Conservation (phyloP, 1,284 basidiomycete species). For the Microbotryomycetes sp. region DNA sequence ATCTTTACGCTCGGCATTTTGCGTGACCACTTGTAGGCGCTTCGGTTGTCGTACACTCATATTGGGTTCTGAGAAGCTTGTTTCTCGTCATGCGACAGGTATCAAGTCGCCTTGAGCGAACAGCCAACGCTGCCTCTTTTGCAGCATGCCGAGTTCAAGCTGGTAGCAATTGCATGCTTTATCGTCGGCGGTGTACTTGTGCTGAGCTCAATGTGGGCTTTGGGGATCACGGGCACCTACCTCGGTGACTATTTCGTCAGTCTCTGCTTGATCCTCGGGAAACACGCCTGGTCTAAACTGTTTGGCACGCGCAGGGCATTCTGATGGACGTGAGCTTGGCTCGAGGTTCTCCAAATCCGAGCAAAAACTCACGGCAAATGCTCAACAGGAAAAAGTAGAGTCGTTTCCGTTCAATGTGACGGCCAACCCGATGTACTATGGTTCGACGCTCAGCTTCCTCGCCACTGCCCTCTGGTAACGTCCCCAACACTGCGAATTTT, state of each 20-base stretch:
- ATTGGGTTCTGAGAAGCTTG: no score
- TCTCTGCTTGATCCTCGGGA: background rate
- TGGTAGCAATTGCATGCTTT: constrained; percentile 60
- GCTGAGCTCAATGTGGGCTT: constrained; percentile 76
- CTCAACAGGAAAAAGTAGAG: constrained; percentile 43
- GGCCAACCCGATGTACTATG: constrained; percentile 91
- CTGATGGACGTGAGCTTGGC: constrained; percentile 63
- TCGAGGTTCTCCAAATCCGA: background rate
- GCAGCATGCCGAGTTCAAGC: constrained; percentile 53
- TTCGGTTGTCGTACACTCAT: constrained; percentile 29
- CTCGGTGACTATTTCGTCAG: constrained; percentile 70
- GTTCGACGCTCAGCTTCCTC: constrained; percentile 77
- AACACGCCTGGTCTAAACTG: background rate
- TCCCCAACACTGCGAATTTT: no score
- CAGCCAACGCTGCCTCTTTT: constrained; percentile 53
- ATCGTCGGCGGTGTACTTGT: constrained; percentile 70
- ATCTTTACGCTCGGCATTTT: constrained; percentile 82
- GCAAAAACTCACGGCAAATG: background rate
- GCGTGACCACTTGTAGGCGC: constrained; percentile 69
- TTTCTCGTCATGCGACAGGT: constrained; percentile 51
- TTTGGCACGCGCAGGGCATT: constrained; percentile 54
- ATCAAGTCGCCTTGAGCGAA: constrained; percentile 59
- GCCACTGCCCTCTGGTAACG: constrained; percentile 73
- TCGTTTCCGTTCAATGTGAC: constrained; percentile 91
- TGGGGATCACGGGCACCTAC: constrained; percentile 74